Conservation (phyloP, 495 filamentous ascomycete genomes). For the Neurospora pannonica region DNA sequence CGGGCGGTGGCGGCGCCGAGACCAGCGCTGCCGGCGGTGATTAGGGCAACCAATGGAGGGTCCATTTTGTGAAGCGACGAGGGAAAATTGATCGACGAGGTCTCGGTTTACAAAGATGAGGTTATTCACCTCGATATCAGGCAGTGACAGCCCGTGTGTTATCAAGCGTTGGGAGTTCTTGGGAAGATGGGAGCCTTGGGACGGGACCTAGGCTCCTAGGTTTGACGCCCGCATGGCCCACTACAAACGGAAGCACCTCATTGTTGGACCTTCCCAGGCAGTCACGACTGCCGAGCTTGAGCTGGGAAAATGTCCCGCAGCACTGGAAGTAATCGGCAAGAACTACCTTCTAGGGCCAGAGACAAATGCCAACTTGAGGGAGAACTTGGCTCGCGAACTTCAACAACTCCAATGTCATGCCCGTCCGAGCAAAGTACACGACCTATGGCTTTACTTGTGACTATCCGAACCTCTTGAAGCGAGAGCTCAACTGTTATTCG, state of each 20-base stretch:
- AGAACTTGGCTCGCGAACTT: neutral
- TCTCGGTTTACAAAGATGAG: neutral
- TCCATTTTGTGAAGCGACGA: neutral
- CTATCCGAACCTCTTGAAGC: neutral
- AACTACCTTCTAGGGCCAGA: neutral
- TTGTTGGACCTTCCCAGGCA: neutral
- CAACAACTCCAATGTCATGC: neutral
- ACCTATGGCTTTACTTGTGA: neutral
- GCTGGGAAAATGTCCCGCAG: neutral
- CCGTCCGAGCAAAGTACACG: neutral
- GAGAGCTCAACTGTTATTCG: neutral
- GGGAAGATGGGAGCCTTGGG: neutral
- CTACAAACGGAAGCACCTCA: neutral
- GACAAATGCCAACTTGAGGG: neutral
- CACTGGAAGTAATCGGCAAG: neutral
- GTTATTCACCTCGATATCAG: neutral
- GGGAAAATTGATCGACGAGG: neutral
- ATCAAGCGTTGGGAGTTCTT: neutral
- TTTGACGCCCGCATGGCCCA: neutral
- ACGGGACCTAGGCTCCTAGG: neutral
- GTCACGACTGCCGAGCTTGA: neutral
- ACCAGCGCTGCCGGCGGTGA: constrained; percentile 48
- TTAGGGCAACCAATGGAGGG: constrained; percentile 33
- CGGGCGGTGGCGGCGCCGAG: constrained; percentile 46
- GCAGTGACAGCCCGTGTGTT: neutral